phyloP scores from a whole-genome alignment of 208 protist species.

The Balamuthia mandrillaris region DNA sequence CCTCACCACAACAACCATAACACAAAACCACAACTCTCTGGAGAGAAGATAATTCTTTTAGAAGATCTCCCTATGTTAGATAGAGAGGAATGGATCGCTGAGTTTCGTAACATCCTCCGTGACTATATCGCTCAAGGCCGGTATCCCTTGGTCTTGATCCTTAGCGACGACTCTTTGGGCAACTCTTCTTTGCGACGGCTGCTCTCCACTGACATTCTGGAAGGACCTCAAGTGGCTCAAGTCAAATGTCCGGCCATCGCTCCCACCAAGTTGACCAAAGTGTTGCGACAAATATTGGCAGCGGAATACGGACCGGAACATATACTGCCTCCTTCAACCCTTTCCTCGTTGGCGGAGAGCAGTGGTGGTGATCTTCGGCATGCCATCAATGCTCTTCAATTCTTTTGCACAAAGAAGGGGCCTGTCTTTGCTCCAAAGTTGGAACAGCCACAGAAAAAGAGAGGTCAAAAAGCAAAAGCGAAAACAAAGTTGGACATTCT shows the following conservation, averaged over 20 bases:
- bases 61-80: not conserved
- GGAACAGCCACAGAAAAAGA: too few species aligned
- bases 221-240: not conserved
- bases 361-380: not conserved
- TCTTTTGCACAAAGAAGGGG: too few species aligned
- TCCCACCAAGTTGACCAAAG: not conserved
- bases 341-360: not conserved
- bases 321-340: not conserved
- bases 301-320: not conserved
- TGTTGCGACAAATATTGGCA: not conserved
- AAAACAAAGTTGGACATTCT: too few species aligned
- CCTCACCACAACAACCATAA: not conserved
- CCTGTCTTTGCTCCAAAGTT: too few species aligned
- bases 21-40: not conserved
- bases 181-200: not conserved
- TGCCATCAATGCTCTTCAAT: conserved; percentile 18
- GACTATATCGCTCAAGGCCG: not conserved
- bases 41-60: not conserved
- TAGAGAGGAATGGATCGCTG: not conserved
- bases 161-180: conserved; percentile 12
- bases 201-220: not conserved
- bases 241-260: not conserved
- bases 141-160: not conserved
- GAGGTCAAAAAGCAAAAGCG: too few species aligned
- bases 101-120: not conserved